Conservation (phyloP, 2,329 filamentous ascomycete genomes). For the Venturiaceae sp. region DNA sequence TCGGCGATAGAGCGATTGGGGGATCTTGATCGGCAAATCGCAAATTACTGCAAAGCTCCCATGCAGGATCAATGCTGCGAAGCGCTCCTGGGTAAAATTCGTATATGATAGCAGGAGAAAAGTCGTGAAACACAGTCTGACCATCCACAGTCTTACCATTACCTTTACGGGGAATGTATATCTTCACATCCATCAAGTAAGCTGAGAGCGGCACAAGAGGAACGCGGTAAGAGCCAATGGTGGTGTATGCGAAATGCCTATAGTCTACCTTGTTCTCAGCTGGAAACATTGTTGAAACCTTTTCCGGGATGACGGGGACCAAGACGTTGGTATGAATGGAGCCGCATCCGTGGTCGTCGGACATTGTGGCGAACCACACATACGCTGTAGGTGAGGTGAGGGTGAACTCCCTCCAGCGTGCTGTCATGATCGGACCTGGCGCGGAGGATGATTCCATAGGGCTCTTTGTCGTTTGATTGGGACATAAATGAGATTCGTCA, state of each 20-base stretch:
- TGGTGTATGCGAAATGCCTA: background rate
- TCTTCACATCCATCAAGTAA: background rate
- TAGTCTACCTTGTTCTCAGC: background rate
- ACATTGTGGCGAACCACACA: background rate
- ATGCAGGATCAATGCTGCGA: background rate
- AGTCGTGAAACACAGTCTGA: too few species aligned
- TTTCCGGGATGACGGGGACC: background rate
- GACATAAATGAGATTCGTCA: background rate
- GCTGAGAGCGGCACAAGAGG: background rate
- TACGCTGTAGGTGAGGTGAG: background rate
- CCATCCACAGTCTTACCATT: background rate
- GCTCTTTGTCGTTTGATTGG: too few species aligned
- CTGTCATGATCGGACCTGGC: background rate
- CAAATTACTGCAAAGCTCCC: background rate
- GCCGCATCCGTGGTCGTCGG: background rate
- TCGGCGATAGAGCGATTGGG: background rate
- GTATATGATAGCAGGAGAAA: background rate
- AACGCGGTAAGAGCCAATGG: background rate
- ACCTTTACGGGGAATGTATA: background rate
- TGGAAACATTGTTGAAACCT: background rate
- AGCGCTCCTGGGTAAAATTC: background rate
- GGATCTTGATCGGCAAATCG: background rate
- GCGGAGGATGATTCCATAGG: background rate
- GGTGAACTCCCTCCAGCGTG: background rate
- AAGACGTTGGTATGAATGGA: background rate